These are phyloP conservation scores for Mollisiaceae sp. DNA, from an alignment of 2,329 filamentous ascomycete species.

Conservation along the genomic window DNA sequence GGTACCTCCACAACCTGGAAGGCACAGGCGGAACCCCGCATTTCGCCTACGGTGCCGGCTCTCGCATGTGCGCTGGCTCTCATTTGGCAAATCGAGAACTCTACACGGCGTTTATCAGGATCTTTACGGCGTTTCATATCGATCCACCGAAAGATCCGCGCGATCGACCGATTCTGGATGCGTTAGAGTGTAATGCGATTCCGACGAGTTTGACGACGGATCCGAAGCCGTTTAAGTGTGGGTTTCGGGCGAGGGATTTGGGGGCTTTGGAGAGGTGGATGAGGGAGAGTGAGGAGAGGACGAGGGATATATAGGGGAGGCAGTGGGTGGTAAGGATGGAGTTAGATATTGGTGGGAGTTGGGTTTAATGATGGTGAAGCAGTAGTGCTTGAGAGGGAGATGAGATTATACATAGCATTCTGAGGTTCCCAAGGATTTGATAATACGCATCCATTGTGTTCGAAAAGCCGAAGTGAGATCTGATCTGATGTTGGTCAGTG, in stretches of 20 bases:
- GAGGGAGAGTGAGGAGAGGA: conserved; percentile 45
- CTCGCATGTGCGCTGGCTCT: conserved; percentile 66
- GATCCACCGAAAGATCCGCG: conserved; percentile 50
- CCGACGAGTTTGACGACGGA: conserved; percentile 65
- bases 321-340: not conserved
- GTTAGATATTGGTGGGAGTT: too few relatives aligned
- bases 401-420: too few relatives aligned
- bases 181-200: conserved; percentile 60
- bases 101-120: conserved; percentile 62
- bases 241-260: conserved; percentile 55
- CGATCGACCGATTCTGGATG: conserved; percentile 59
- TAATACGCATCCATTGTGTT: too few relatives aligned
- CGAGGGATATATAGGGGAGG: conserved; percentile 20
- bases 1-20: conserved; percentile 62
- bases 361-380: too few relatives aligned
- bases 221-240: conserved; percentile 66
- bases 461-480: too few relatives aligned
- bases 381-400: too few relatives aligned
- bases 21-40: conserved; percentile 64
- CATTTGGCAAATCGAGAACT: conserved; percentile 68
- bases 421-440: too few relatives aligned
- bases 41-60: conserved; percentile 66
- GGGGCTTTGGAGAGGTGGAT: conserved; percentile 57
- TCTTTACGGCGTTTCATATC: conserved; percentile 64
- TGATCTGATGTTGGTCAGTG: too few relatives aligned